Percentiles rank a stretch among this genome's conserved stretches.
Evolutionary conservation across 2,329 filamentous ascomycete species (phyloP).

Genomic region (Trichoderma brevicompactum): DNA sequence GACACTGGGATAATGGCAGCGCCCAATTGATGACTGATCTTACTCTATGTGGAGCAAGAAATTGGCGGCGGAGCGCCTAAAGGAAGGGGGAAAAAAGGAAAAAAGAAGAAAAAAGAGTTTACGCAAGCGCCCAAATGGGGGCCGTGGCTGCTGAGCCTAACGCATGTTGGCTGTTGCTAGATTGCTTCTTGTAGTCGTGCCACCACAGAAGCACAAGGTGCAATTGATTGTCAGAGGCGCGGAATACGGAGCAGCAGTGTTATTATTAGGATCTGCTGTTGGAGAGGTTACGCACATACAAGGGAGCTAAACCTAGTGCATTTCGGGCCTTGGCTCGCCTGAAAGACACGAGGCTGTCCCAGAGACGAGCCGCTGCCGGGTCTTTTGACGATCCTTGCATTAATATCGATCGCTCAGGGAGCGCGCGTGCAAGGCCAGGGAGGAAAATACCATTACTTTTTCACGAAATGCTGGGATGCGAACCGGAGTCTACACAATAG

Average conservation of each 20-base stretch:
- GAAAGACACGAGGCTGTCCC: slow-evolving; percentile 11
- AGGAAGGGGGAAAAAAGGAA: not conserved
- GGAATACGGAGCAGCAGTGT: not conserved
- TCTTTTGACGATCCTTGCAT: slow-evolving; percentile 9
- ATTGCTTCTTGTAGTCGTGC: no score
- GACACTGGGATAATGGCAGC: slow-evolving; percentile 9
- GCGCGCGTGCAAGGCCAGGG: not conserved
- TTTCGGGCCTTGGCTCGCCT: not conserved
- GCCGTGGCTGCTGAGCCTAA: not conserved
- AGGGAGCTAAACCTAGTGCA: not conserved
- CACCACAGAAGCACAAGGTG: no score
- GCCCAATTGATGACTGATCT: slow-evolving; percentile 9
- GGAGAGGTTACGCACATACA: slow-evolving; percentile 1
- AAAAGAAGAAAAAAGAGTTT: not conserved
- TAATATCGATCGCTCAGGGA: slow-evolving; percentile 10
- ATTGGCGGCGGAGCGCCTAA: not conserved
- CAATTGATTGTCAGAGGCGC: no score
- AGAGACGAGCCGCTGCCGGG: not conserved
- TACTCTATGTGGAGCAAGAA: not conserved
- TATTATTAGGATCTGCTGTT: slow-evolving; percentile 13
- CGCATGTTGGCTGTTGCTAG: not conserved
- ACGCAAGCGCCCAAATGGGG: not conserved
- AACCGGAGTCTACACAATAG: no score
- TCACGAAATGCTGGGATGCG: not conserved
- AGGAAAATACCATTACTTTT: not conserved